Conservation (phyloP, 768 basidiomycete species). For the Phaeolepiota aurea region DNA sequence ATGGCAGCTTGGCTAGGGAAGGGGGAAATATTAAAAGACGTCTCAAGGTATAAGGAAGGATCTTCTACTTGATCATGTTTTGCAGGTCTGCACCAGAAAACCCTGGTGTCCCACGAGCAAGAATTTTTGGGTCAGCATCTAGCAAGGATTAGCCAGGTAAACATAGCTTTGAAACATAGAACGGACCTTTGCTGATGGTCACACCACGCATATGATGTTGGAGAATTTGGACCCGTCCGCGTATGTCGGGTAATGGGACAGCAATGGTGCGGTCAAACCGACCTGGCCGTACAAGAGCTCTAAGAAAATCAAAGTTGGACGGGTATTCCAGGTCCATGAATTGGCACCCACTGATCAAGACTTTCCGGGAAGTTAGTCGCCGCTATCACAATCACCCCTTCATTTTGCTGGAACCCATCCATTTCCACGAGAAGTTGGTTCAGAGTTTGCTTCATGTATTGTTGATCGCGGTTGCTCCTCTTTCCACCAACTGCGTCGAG, state of each 20-base stretch:
- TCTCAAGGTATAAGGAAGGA: slow-evolving; percentile 1
- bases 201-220: slow-evolving; percentile 87
- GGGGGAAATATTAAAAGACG: slow-evolving; percentile 5
- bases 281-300: slow-evolving; percentile 92
- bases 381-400: slow-evolving; percentile 93
- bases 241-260: slow-evolving; percentile 91
- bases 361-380: slow-evolving; percentile 98
- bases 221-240: slow-evolving; percentile 89
- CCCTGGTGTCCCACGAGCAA: slow-evolving; percentile 91
- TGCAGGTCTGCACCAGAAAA: slow-evolving; percentile 97
- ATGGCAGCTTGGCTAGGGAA: slow-evolving; percentile 75
- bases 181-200: slow-evolving; percentile 45
- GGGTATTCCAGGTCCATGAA: neutral
- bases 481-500: slow-evolving; percentile 91
- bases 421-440: slow-evolving; percentile 96
- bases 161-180: neutral
- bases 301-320: slow-evolving; percentile 19
- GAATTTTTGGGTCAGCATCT: slow-evolving; percentile 79
- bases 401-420: slow-evolving; percentile 91
- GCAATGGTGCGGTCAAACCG: slow-evolving; percentile 92
- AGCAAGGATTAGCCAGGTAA: slow-evolving; percentile 1
- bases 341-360: slow-evolving; percentile 67
- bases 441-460: slow-evolving; percentile 89
- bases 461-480: slow-evolving; percentile 75
- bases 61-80: slow-evolving; percentile 87